Percentiles rank a stretch among this genome's conserved stretches.
Conservation (phyloP, 75 land plant genomes). For the Cunninghamia lanceolata region DNA sequence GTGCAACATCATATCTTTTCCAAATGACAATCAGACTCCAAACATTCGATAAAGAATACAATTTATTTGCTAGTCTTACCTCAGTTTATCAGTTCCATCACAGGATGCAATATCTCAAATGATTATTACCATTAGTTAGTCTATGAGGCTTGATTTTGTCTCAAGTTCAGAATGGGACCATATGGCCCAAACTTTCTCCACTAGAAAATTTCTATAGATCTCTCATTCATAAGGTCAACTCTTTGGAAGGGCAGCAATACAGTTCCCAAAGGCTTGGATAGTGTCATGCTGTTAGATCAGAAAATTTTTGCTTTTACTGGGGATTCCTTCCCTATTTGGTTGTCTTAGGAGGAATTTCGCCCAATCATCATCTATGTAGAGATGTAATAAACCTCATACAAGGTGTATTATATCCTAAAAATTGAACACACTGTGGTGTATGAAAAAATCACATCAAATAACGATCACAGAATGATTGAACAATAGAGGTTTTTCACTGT, state of each 20-base stretch:
- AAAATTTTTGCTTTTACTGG: not conserved
- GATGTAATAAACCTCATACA: too few relatives aligned
- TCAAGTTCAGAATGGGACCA: not conserved
- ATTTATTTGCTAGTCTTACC: not conserved
- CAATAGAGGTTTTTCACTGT: too few relatives aligned
- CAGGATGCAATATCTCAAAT: not conserved
- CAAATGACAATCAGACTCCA: not conserved
- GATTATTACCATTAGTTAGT: not conserved
- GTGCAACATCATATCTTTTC: not conserved
- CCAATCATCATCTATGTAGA: not conserved
- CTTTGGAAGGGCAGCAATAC: not conserved
- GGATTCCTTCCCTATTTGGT: not conserved
- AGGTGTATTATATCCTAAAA: not conserved
- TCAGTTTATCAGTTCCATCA: not conserved
- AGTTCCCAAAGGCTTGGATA: not conserved
- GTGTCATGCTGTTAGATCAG: not conserved
- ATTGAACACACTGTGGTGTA: not conserved
- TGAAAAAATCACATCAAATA: not conserved
- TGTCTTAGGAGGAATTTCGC: not conserved
- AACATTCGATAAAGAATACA: not conserved
- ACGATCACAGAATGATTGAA: too few relatives aligned
- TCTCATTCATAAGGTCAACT: not conserved
- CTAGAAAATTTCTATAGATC: not conserved
- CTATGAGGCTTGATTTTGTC: not conserved
- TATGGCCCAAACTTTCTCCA: not conserved